Base-by-base conservation (phyloP, 2,329 filamentous ascomycete species). In the Neobulgaria alba region DNA sequence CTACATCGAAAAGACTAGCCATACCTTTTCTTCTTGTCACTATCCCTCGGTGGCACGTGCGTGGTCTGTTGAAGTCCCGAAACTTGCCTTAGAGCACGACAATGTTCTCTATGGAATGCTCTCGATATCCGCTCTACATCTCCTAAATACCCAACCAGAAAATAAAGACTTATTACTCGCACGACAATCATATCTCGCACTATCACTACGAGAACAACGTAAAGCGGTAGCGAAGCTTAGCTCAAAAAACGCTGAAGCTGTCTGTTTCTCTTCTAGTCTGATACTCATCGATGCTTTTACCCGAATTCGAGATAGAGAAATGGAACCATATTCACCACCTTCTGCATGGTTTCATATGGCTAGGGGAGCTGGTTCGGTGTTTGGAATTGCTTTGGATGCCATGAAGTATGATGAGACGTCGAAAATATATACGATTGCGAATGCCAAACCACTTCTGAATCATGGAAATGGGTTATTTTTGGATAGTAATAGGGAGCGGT, bases 91-190 rank as follows among this genome's bases (percentile, higher is more conserved):
- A 15, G 33, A 46, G 19, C 44, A 51, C 16, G 44, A 49, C 3
- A 33, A 43, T 4, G 43, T 54, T 3, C 39, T 53, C 10, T 46
- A 55, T 23, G 34, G 35, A 15, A 51, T 53, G 14, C 50, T 48
- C 31, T 38, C 46, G 3, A 26, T 54, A 4, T 39, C 51, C 2
- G 47, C 51, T 19, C 41, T 55, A 19, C 51, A 54, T 18, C 33
- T 52, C 10, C 29, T 37, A 9, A 46, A 45, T 14, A 26, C 39
- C 10, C 46, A 52, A 3, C 38, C 46, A 4, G 33, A 31, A 7
- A 39, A 43, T 30, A 5, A 18, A 4, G 41, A 50, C 12, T 29
- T 40, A 20, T 29, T 42, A 10, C 42, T 42, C 19, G 36, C 32
- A 3, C 46, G 44, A 21, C 48, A 44, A 21, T 41, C 26, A 17